Percentiles rank a stretch among this genome's conserved stretches.
Conservation (phyloP, 495 filamentous ascomycete genomes). For the Cenococcum geophilum region DNA sequence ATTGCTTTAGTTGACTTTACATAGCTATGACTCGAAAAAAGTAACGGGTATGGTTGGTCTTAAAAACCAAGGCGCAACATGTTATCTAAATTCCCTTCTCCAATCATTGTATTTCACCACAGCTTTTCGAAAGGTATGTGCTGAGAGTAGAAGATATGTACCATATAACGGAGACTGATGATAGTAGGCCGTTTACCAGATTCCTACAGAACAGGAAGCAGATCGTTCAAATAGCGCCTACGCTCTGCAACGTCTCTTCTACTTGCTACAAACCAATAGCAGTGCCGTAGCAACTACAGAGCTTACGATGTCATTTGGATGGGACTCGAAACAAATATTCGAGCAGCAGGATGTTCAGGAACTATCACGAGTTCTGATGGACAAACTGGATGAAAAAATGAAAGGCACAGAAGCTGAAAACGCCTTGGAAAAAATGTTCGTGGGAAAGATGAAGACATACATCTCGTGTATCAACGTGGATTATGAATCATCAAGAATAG, state of each 20-base stretch:
- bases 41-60: constrained; percentile 96
- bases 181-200: constrained; percentile 84
- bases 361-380: constrained; percentile 91
- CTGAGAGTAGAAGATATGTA: neutral
- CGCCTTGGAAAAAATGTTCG: constrained; percentile 81
- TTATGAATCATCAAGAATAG: constrained; percentile 87
- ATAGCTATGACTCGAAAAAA: constrained; percentile 93
- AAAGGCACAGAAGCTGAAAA: constrained; percentile 96
- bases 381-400: constrained; percentile 93
- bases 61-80: constrained; percentile 96
- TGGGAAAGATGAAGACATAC: constrained; percentile 95
- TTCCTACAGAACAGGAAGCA: constrained; percentile 82
- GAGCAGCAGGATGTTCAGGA: constrained; percentile 99
- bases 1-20: neutral
- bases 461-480: constrained; percentile 98
- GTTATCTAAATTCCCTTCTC: constrained; percentile 94
- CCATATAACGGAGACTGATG: neutral
- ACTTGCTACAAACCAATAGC: constrained; percentile 79
- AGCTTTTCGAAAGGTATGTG: constrained; percentile 79
- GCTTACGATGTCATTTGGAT: constrained; percentile 91
- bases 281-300: constrained; percentile 82
- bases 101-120: constrained; percentile 98
- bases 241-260: constrained; percentile 89
- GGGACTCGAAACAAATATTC: constrained; percentile 96
- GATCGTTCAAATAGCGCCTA: constrained; percentile 82